phyloP scores from a whole-genome alignment of 2,329 filamentous ascomycete species.

The Aspergillus chevalieri region DNA sequence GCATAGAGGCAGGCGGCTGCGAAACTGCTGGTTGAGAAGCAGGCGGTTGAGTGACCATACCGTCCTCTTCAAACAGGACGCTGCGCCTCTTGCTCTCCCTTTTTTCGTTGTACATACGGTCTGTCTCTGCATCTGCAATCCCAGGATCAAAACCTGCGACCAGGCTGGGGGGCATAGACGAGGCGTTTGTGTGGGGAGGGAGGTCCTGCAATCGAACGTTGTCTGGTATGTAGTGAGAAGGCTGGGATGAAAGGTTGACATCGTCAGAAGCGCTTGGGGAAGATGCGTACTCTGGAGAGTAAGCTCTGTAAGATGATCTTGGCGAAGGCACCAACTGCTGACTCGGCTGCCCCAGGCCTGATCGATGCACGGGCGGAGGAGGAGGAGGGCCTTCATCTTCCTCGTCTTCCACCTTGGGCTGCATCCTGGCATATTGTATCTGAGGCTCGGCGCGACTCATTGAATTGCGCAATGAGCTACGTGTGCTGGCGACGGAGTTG shows the following conservation, averaged over 20 bases:
- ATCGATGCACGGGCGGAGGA: conserved; percentile 32
- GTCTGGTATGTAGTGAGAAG: conserved; percentile 15
- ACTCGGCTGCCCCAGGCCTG: conserved; percentile 22
- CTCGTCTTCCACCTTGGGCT: conserved; percentile 44
- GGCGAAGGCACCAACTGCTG: conserved; percentile 19
- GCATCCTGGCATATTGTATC: conserved; percentile 39
- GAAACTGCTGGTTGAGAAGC: conserved; percentile 10
- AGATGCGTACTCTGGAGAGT: conserved; percentile 21
- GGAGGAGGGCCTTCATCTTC: conserved; percentile 33
- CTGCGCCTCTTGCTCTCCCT: conserved; percentile 20
- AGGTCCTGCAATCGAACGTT: conserved; percentile 17
- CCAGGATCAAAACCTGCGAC: conserved; percentile 36
- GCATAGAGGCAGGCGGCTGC: neutral
- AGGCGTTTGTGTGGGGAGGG: conserved; percentile 19
- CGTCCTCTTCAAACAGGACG: conserved; percentile 21
- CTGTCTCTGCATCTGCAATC: conserved; percentile 23
- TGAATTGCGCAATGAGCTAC: conserved; percentile 18
- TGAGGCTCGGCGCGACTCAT: conserved; percentile 25
- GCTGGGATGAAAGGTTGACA: conserved; percentile 17
- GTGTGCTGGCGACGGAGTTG: conserved; percentile 19
- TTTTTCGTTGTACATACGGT: conserved; percentile 23
- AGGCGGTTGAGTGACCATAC: conserved; percentile 17
- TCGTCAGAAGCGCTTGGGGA: conserved; percentile 16
- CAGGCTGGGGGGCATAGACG: conserved; percentile 35
- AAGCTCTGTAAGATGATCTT: conserved; percentile 20